These are phyloP conservation scores for Turritis glabra DNA, from an alignment of 345 rosid genomes.

Conservation along the genomic window DNA sequence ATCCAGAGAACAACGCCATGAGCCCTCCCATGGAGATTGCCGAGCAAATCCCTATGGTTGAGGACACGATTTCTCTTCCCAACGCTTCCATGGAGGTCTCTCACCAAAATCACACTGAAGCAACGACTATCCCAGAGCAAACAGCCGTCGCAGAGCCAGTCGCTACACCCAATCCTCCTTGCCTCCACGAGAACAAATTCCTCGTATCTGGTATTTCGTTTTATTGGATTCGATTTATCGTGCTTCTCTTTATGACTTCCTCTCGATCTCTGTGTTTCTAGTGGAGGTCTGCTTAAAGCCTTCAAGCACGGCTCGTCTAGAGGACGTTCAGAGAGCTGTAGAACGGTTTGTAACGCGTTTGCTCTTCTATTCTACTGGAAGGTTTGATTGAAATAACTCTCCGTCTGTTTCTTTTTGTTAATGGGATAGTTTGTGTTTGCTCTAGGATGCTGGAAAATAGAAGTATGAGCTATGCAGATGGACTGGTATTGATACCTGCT, in stretches of 20 bases:
- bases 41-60: slow-evolving; percentile 35
- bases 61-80: slow-evolving; percentile 26
- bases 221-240: background rate
- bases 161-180: slow-evolving; percentile 38
- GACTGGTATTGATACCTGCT: slow-evolving; percentile 67
- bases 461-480: slow-evolving; percentile 86
- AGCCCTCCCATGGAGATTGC: slow-evolving; percentile 72
- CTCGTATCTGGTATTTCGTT: slow-evolving; percentile 63
- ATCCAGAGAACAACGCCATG: slow-evolving; percentile 38
- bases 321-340: slow-evolving; percentile 67
- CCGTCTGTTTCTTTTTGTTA: background rate
- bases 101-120: slow-evolving; percentile 4
- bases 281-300: slow-evolving; percentile 95
- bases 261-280: slow-evolving; percentile 18
- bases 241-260: background rate
- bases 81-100: slow-evolving; percentile 33
- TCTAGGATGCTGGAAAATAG: slow-evolving; percentile 87
- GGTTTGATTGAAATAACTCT: background rate
- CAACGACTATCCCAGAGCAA: slow-evolving; percentile 12
- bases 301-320: slow-evolving; percentile 75
- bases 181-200: slow-evolving; percentile 45
- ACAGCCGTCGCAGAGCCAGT: slow-evolving; percentile 35
- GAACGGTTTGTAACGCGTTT: slow-evolving; percentile 52
- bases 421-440: slow-evolving; percentile 17
- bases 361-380: background rate